Conservation (phyloP, 352 stramenopile species). For the Phytopythium chamaehyphon region DNA sequence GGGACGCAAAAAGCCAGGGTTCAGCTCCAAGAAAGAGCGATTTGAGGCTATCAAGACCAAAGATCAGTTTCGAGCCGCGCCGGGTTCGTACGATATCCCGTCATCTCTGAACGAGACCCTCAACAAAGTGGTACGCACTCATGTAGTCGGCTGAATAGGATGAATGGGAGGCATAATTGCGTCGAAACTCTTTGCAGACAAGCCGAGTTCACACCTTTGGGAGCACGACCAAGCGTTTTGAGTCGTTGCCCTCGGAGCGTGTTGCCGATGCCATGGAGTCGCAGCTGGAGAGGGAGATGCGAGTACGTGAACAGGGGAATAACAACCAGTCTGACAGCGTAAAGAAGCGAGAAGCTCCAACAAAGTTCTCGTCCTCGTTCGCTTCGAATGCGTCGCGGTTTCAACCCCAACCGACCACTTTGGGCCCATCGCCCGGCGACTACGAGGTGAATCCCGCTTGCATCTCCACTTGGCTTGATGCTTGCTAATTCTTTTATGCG, state of each 20-base stretch:
- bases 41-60: constrained; percentile 46
- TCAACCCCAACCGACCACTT: constrained; percentile 23
- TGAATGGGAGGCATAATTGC: no score
- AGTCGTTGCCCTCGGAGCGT: constrained; percentile 26
- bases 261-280: constrained; percentile 35
- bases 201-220: constrained; percentile 69
- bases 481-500: background rate
- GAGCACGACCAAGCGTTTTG: constrained; percentile 73
- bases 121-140: constrained; percentile 54
- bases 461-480: background rate
- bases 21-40: constrained; percentile 67
- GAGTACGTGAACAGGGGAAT: constrained; percentile 2
- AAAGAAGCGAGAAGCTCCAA: constrained; percentile 20
- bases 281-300: constrained; percentile 61
- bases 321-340: constrained; percentile 9
- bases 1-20: constrained; percentile 45
- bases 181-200: constrained; percentile 36
- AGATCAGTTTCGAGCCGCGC: constrained; percentile 44
- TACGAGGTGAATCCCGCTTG: constrained; percentile 42
- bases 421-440: constrained; percentile 53
- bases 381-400: constrained; percentile 61
- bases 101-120: constrained; percentile 52
- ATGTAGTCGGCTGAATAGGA: background rate
- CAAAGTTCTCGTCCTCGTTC: constrained; percentile 60
- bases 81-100: constrained; percentile 65